Evolutionary conservation across 2,329 filamentous ascomycete species (phyloP).

Genomic region (Xylariomycetidae sp.): DNA sequence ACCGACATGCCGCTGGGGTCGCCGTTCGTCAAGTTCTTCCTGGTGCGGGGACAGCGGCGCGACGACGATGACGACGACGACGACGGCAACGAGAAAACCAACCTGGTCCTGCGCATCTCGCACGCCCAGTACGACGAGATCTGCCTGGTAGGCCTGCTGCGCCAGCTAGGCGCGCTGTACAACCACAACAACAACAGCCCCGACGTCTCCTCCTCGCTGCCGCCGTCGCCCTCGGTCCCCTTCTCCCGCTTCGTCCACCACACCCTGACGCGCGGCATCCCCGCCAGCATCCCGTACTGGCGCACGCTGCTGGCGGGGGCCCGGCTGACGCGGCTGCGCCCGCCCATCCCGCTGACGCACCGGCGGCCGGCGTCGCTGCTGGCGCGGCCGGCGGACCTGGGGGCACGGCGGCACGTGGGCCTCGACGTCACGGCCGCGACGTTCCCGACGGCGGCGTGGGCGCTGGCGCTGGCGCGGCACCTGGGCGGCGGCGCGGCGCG

Average conservation of each 20-base stretch:
- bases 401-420: slow-evolving; percentile 38
- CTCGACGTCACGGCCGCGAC: slow-evolving; percentile 59
- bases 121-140: slow-evolving; percentile 67
- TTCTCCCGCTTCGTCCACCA: slow-evolving; percentile 43
- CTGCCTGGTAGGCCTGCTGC: slow-evolving; percentile 55
- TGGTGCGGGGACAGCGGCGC: slow-evolving; percentile 32
- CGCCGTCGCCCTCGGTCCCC: slow-evolving; percentile 28
- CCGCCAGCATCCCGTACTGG: slow-evolving; percentile 56
- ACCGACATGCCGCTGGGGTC: slow-evolving; percentile 52
- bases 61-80: neutral
- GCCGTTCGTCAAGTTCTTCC: slow-evolving; percentile 54
- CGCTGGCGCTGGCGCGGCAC: slow-evolving; percentile 53
- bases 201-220: slow-evolving; percentile 2
- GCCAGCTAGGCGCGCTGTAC: slow-evolving; percentile 52
- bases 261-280: slow-evolving; percentile 33
- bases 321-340: slow-evolving; percentile 39
- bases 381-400: slow-evolving; percentile 37
- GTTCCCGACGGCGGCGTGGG: slow-evolving; percentile 62
- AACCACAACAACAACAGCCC: slow-evolving; percentile 24
- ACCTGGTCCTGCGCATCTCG: slow-evolving; percentile 56
- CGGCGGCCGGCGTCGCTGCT: slow-evolving; percentile 32
- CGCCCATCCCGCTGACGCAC: slow-evolving; percentile 12
- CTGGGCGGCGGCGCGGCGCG: slow-evolving; percentile 39
- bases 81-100: slow-evolving; percentile 26
- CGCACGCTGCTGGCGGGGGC: slow-evolving; percentile 50